Conservation (phyloP, 148 eudicot species). For the Rhododendron mucronatum region DNA sequence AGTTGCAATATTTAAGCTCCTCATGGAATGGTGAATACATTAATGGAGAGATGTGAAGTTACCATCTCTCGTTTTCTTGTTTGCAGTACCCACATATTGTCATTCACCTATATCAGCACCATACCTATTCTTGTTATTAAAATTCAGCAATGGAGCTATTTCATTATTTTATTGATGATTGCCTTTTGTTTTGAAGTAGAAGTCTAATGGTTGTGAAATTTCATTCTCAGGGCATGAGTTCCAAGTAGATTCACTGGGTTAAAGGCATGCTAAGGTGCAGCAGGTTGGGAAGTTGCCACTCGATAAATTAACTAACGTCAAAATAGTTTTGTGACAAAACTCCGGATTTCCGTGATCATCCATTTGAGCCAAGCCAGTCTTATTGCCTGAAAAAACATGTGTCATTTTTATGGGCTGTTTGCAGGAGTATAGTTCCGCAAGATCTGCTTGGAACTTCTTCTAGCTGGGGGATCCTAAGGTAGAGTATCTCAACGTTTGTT, state of each 20-base stretch:
- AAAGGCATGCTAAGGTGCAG: not conserved
- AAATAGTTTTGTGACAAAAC: constrained; percentile 2
- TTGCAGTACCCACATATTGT: not conserved
- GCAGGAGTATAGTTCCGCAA: constrained; percentile 43
- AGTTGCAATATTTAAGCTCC: not conserved
- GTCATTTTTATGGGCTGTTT: constrained; percentile 83
- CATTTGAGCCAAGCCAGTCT: constrained; percentile 31
- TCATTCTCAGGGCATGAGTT: constrained; percentile 22
- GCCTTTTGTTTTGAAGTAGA: not conserved
- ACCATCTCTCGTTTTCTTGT: no score
- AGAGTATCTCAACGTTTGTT: no score
- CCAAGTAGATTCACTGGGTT: not conserved
- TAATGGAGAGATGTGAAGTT: not conserved
- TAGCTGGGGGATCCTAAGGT: constrained; percentile 49
- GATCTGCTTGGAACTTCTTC: constrained; percentile 44
- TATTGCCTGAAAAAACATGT: constrained; percentile 56
- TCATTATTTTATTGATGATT: not conserved
- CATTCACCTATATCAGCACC: not conserved
- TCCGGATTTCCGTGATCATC: constrained; percentile 21
- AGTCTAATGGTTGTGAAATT: constrained; percentile 4
- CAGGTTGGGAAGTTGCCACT: constrained; percentile 3
- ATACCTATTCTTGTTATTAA: not conserved
- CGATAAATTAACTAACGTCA: not conserved
- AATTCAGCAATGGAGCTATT: not conserved
- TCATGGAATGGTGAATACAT: not conserved